phyloP scores from a whole-genome alignment of 2,329 filamentous ascomycete genomes.

The Talaromyces sp. region DNA sequence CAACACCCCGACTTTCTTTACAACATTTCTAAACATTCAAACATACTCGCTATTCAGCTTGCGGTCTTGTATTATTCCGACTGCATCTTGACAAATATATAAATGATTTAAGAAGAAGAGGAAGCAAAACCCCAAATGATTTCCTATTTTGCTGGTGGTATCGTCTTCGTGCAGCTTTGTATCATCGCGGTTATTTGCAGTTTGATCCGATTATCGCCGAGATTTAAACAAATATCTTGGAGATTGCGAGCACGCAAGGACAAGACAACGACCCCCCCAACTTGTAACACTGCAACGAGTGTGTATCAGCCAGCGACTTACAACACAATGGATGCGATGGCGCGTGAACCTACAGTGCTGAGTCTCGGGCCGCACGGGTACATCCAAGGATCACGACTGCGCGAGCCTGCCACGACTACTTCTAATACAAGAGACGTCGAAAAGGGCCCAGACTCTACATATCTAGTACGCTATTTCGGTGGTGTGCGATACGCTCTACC shows the following conservation, averaged over 20 bases:
- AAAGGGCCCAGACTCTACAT: not conserved
- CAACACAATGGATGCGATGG: not conserved
- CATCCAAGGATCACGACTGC: slow-evolving; percentile 47
- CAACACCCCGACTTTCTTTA: too few relatives aligned
- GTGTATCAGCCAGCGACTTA: not conserved
- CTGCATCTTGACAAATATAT: not conserved
- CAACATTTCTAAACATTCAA: too few relatives aligned
- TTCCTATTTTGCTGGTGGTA: not conserved
- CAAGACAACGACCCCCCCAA: not conserved
- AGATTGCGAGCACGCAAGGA: not conserved
- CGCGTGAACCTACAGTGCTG: slow-evolving; percentile 18
- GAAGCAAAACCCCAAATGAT: not conserved
- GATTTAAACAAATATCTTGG: not conserved
- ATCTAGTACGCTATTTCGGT: slow-evolving; percentile 46
- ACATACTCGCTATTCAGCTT: not conserved
- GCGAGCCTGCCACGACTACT: slow-evolving; percentile 7
- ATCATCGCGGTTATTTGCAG: not conserved
- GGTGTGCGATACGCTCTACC: slow-evolving; percentile 54
- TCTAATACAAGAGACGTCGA: not conserved
- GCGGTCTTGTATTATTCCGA: not conserved
- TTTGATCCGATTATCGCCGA: not conserved
- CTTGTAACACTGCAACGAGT: not conserved
- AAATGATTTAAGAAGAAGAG: too few relatives aligned
- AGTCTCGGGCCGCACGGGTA: slow-evolving; percentile 40
- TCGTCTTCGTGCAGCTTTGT: not conserved